A percentile compares a stretch with the other conserved stretches of the same genome.
Conservation (phyloP, 345 rosid species). For the Dipteronia sinensis region DNA sequence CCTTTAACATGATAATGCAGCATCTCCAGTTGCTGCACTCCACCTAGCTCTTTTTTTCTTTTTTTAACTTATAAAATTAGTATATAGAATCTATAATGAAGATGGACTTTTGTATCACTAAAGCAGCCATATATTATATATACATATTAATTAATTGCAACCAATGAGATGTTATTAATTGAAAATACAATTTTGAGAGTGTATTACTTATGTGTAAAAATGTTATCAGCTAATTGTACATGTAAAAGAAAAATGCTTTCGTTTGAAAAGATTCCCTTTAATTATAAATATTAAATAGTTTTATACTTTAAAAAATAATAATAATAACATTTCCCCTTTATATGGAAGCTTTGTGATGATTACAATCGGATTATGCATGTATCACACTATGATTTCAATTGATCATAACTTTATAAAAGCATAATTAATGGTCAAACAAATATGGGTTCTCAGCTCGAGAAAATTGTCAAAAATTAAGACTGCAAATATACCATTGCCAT, state of each 20-base stretch:
- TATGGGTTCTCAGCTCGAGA: constrained; percentile 39
- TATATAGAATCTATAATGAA: constrained; percentile 19
- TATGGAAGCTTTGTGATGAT: background rate
- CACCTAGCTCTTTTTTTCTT: constrained; percentile 1
- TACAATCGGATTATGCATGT: background rate
- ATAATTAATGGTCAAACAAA: constrained; percentile 31
- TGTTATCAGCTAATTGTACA: background rate
- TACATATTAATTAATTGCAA: too few species aligned
- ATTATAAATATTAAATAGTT: background rate
- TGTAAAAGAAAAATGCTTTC: background rate
- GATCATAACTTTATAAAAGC: constrained; percentile 4
- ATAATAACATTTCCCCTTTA: too few species aligned
- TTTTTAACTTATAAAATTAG: background rate
- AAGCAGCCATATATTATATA: background rate
- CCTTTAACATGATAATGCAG: constrained; percentile 33
- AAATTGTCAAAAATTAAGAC: background rate
- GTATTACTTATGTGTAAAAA: background rate
- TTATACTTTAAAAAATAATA: background rate
- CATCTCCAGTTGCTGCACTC: constrained; percentile 34
- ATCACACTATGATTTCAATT: constrained; percentile 9
- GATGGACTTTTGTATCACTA: constrained; percentile 16
- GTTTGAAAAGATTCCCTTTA: background rate
- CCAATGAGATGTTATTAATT: too few species aligned
- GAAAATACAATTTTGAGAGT: background rate
- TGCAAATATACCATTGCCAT: constrained; percentile 13